These are phyloP conservation scores for Macaranga tanarius DNA, from an alignment of 441 rosid species.

Conservation along the genomic window DNA sequence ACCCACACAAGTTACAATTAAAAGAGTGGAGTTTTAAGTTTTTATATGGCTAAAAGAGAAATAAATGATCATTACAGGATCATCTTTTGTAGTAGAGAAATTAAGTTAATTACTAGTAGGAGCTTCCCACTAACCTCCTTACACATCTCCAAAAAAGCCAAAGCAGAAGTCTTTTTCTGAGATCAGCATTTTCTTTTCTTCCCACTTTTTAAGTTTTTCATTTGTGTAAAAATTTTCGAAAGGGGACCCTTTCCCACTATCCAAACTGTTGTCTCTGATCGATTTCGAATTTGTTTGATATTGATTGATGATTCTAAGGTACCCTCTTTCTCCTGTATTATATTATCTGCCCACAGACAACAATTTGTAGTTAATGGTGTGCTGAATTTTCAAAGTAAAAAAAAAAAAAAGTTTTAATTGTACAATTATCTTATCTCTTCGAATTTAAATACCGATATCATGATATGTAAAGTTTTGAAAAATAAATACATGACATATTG, in stretches of 20 bases:
- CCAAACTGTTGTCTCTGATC: conserved; percentile 18
- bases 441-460: no score
- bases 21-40: neutral
- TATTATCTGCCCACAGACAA: no score
- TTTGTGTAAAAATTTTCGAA: neutral
- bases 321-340: no score
- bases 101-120: neutral
- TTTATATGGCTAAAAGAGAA: neutral
- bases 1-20: neutral
- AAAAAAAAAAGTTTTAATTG: no score
- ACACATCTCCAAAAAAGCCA: conserved; percentile 56
- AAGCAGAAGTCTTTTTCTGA: conserved; percentile 3
- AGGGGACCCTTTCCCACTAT: neutral
- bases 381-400: no score
- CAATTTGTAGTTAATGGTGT: no score
- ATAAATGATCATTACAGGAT: no score
- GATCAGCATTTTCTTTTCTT: neutral
- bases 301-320: conserved; percentile 16
- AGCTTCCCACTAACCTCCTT: conserved; percentile 47
- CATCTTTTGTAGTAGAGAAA: no score
- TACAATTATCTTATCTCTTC: no score
- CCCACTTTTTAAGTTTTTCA: neutral
- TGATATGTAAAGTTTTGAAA: no score
- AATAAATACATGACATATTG: no score
- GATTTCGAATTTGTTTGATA: conserved; percentile 12